Base-by-base conservation (phyloP, 768 basidiomycete species). In the Serendipita indica region DNA sequence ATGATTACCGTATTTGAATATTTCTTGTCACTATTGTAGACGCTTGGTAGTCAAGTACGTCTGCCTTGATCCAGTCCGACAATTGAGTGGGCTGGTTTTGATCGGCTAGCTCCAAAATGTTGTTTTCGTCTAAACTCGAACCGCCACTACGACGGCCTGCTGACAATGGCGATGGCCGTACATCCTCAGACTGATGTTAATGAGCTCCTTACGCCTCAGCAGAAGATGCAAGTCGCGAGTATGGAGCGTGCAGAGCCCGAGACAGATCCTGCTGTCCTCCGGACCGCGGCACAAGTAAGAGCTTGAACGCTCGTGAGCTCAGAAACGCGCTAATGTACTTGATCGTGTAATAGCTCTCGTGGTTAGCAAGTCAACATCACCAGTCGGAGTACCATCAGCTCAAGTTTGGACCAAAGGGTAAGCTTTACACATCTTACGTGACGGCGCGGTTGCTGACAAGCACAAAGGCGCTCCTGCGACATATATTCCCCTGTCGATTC, bases 301-400 rank as follows among this genome's bases (percentile, higher is more conserved):
- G 16, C 13, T 7, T 33, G 49, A 16, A 33, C 12, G 4, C 22
- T 54, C 32, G 49, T 2, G 7, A 10, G 7, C 10, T 10, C 7
- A 12, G 22, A 28, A 46, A 27, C 12, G 22, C 10, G 49, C 49
- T 54, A 28, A 54, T 62, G 20, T 58, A 27, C 39, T 7, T 7
- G 32, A 22, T 27, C 22, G 18, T 18, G 18, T 25, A 7, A 13
- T 59, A 81, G 75, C 76, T 84, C 49, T 73, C 75, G 1, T 69
- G 66, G 2, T 71, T 89, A 16, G 84, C 84, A 2, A 86, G 84
- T 3, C 85, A 88, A 63, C 83, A 87, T 69, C 86, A 88, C 63
- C 57, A 65, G 59, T 84, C 82, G 70, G 79, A 83, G 43, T 87
- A 89, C 67, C 84, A 78, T 64, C 75, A 77, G 58, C 68, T 80